Evolutionary conservation across 1,284 basidiomycete genomes (phyloP).

Genomic region (Papiliotrema nemorosa): DNA sequence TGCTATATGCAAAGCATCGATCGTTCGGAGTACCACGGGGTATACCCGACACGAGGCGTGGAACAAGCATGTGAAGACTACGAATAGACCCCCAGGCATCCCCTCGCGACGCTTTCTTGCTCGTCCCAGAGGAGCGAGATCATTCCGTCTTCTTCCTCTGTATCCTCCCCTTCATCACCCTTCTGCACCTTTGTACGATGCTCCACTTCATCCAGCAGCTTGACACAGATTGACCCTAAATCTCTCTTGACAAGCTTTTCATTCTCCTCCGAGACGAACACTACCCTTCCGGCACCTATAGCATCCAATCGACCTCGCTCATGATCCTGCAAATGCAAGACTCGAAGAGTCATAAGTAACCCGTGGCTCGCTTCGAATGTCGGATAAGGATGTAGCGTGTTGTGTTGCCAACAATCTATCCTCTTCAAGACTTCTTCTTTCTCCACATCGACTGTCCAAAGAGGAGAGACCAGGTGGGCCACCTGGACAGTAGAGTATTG

Average conservation of each 20-base stretch:
- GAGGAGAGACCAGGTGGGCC: too few species aligned
- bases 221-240: slow-evolving; percentile 25
- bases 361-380: not conserved
- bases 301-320: slow-evolving; percentile 38
- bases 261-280: slow-evolving; percentile 56
- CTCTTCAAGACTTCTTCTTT: not conserved
- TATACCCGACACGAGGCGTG: too few species aligned
- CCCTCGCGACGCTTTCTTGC: slow-evolving; percentile 2
- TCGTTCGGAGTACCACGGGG: too few species aligned
- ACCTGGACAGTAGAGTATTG: too few species aligned
- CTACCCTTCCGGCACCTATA: slow-evolving; percentile 12
- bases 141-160: slow-evolving; percentile 2
- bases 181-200: too few species aligned
- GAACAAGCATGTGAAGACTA: too few species aligned
- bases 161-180: not conserved
- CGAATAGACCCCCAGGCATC: too few species aligned
- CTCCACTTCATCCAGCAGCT: slow-evolving; percentile 5
- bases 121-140: slow-evolving; percentile 8
- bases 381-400: not conserved
- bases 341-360: slow-evolving; percentile 1
- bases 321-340: slow-evolving; percentile 14
- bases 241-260: slow-evolving; percentile 43
- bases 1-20: too few species aligned
- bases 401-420: not conserved
- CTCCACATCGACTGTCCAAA: not conserved